Conservation (phyloP, 441 rosid species). For the Melianthus villosus region DNA sequence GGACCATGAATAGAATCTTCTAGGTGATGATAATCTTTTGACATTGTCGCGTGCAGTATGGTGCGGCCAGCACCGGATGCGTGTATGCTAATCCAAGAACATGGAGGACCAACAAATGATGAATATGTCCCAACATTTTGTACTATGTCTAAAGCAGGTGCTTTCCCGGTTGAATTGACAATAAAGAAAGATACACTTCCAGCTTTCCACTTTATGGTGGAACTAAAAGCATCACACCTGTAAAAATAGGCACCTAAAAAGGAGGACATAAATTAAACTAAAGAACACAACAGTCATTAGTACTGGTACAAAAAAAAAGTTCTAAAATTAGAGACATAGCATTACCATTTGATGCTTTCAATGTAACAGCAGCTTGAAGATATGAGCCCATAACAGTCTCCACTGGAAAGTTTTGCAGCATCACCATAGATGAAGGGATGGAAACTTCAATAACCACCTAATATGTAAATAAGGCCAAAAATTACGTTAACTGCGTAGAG, state of each 20-base stretch:
- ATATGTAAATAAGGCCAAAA: conserved; percentile 2
- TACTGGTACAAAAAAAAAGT: conserved; percentile 8
- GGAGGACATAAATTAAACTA: conserved; percentile 14
- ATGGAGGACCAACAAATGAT: conserved; percentile 37
- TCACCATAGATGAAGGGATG: conserved; percentile 53
- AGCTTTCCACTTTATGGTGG: conserved; percentile 59
- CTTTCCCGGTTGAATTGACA: conserved; percentile 37
- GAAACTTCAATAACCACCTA: conserved; percentile 82
- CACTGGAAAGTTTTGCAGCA: conserved; percentile 69
- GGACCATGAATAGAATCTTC: conserved; percentile 43
- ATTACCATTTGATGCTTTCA: conserved; percentile 69
- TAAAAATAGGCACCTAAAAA: conserved; percentile 59
- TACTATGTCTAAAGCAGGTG: conserved; percentile 20
- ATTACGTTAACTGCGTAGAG: neutral
- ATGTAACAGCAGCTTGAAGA: conserved; percentile 67
- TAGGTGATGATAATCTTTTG: conserved; percentile 40
- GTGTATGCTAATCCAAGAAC: conserved; percentile 60
- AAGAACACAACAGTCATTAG: conserved; percentile 10
- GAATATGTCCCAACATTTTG: conserved; percentile 15
- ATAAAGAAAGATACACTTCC: conserved; percentile 57
- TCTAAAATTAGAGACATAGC: conserved; percentile 9
- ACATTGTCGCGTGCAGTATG: conserved; percentile 56
- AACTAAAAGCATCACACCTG: conserved; percentile 66
- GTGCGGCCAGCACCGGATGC: conserved; percentile 66
- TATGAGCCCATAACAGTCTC: conserved; percentile 77